Conservation (phyloP, 345 rosid genomes). For the Jatropha curcas region DNA sequence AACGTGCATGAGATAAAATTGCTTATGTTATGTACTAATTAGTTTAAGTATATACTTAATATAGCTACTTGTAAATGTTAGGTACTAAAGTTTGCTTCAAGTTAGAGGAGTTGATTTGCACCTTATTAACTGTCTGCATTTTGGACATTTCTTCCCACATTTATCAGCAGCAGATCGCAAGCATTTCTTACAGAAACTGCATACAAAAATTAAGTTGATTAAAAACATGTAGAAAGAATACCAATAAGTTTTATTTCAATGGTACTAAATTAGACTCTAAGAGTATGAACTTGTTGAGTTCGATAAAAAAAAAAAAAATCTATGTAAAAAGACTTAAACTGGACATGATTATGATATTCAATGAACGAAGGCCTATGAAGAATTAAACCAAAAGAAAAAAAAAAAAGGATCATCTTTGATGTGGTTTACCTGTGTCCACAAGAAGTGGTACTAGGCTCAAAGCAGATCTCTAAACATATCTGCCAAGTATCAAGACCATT, state of each 20-base stretch:
- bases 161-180: slow-evolving; percentile 77
- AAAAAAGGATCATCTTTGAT: too few species aligned
- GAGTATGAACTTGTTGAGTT: too few species aligned
- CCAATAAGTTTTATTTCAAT: too few species aligned
- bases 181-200: slow-evolving; percentile 89
- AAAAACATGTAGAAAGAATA: too few species aligned
- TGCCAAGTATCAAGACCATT: slow-evolving; percentile 29
- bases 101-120: slow-evolving; percentile 40
- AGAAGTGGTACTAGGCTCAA: slow-evolving; percentile 90
- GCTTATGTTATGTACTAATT: too few species aligned
- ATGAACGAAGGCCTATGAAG: background rate
- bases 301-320: background rate
- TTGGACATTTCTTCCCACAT: slow-evolving; percentile 92
- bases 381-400: background rate
- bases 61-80: background rate
- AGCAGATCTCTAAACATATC: slow-evolving; percentile 95
- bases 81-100: too few species aligned
- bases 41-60: background rate
- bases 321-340: background rate
- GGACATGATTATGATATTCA: background rate
- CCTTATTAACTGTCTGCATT: slow-evolving; percentile 90
- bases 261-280: too few species aligned
- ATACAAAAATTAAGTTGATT: slow-evolving; percentile 8
- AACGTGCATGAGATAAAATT: too few species aligned
- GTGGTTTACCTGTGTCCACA: slow-evolving; percentile 85